These are phyloP conservation scores for Oropetium thomaeum DNA, from an alignment of 176 grass and related monocot genomes.

Conservation along the genomic window DNA sequence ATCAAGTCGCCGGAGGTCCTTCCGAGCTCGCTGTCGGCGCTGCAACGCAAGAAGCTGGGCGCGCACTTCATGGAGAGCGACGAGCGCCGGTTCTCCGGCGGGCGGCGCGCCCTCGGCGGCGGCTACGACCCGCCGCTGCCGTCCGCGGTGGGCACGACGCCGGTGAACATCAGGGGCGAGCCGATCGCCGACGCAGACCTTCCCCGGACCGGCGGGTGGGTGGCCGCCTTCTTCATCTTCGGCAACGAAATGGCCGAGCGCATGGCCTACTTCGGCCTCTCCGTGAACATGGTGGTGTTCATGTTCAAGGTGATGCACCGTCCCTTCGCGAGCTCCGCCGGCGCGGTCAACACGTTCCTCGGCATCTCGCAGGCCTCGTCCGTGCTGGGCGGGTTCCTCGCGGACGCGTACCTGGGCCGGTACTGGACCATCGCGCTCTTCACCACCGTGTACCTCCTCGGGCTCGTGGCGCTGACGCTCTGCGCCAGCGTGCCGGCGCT, in stretches of 20 bases:
- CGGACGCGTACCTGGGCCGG: conserved; percentile 90
- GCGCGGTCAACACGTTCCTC: conserved; percentile 81
- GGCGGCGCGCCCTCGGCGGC: conserved; percentile 13
- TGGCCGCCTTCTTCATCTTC: conserved; percentile 90
- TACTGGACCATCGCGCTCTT: conserved; percentile 94
- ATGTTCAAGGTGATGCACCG: conserved; percentile 94
- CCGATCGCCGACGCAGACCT: conserved; percentile 56
- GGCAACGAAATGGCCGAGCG: conserved; percentile 95
- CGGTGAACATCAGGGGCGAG: conserved; percentile 62
- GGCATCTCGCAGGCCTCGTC: conserved; percentile 95
- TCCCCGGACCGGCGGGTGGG: conserved; percentile 71
- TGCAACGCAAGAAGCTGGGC: conserved; percentile 54
- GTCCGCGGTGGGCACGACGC: conserved; percentile 39
- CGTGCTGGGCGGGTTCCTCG: conserved; percentile 86
- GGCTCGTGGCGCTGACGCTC: conserved; percentile 73
- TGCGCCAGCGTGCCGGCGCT: conserved; percentile 59
- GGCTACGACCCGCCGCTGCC: conserved; percentile 11
- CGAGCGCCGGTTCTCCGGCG: conserved; percentile 42
- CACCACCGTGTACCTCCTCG: conserved; percentile 83
- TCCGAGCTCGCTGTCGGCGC: neutral
- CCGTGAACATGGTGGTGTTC: conserved; percentile 92
- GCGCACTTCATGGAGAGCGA: conserved; percentile 71
- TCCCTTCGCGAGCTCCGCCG: conserved; percentile 65
- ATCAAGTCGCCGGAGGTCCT: conserved; percentile 53
- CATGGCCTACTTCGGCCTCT: conserved; percentile 91